Percentiles rank a stretch among this genome's conserved stretches.
phyloP scores from a whole-genome alignment of 805 yeast species.

The Schwanniomyces sp. region DNA sequence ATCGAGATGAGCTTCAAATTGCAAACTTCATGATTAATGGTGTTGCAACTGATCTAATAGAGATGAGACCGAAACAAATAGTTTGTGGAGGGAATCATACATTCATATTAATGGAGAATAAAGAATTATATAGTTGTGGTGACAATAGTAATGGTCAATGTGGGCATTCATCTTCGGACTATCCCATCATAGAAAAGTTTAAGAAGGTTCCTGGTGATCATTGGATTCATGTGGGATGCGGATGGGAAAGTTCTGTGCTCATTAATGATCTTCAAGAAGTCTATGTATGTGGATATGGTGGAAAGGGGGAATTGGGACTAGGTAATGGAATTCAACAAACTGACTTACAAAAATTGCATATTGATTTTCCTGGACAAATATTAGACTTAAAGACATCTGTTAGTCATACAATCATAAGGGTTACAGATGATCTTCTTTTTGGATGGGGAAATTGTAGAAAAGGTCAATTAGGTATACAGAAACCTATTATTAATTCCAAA shows the following conservation, averaged over 20 bases:
- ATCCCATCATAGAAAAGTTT: constrained; percentile 13
- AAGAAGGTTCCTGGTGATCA: constrained; percentile 14
- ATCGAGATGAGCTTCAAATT: constrained; percentile 19
- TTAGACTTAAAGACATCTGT: constrained; percentile 37
- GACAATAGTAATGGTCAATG: constrained; percentile 58
- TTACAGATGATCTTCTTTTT: constrained; percentile 43
- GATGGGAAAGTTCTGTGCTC: constrained; percentile 76
- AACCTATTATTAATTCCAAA: neutral
- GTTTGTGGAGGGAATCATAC: constrained; percentile 91
- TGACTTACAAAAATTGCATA: constrained; percentile 8
- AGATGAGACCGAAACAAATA: constrained; percentile 39
- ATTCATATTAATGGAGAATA: constrained; percentile 52
- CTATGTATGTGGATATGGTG: constrained; percentile 61
- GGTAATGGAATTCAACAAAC: constrained; percentile 17
- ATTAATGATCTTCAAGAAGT: constrained; percentile 42
- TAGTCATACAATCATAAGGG: constrained; percentile 42
- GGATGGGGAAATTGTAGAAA: constrained; percentile 73
- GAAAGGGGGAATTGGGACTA: constrained; percentile 72
- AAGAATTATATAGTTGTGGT: constrained; percentile 60
- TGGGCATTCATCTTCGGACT: constrained; percentile 19
- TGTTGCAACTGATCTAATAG: constrained; percentile 8
- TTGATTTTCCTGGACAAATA: constrained; percentile 5
- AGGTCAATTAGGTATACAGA: constrained; percentile 47
- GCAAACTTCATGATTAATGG: constrained; percentile 12
- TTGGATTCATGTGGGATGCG: constrained; percentile 59